Evolutionary conservation across 2,329 filamentous ascomycete genomes (phyloP), one percentile per base, ranked within the genome.

Genomic region (Verticillium tricorpus): DNA sequence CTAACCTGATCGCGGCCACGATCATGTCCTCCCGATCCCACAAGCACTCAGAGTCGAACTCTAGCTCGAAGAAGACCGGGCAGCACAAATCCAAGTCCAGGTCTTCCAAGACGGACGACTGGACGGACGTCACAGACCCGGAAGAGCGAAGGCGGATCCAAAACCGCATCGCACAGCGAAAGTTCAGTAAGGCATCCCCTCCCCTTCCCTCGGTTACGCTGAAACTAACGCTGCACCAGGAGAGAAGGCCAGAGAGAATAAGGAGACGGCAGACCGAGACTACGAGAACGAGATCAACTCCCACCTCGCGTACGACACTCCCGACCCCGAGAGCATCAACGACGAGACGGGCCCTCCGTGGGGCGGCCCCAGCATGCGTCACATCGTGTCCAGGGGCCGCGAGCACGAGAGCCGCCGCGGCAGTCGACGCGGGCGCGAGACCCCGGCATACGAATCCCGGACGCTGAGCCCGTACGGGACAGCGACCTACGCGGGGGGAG

Each of bases 111-210:
- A 77, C 77, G 2, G 82, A 89, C 65, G 85, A 91, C 75, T 93
- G 90, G 90, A 80, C 84, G 32, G 83, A 88, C 0, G 82, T 92
- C 54, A 84, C 83, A 7, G 89, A 92, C 67, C 88, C 88, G 0
- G 86, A 87, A 63, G 88, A 91, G 76, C 82, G 90, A 70, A 81
- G 90, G 65, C 87, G 89, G 63, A 89, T 92, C 58, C 90, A 93
- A 72, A 93, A 93, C 71, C 84, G 89, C 60, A 84, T 92, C 64
- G 89, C 89, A 2, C 90, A 92, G 69, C 82, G 89, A 67, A 91
- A 91, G 69, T 92, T 91, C 67, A 83, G 90, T 92, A 82, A 70
- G 88, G 12, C 32, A 19, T n/a, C 6, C 50, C 19, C 3, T 22
- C 12, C 31, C 45, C 15, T 22, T 25, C 5, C 19, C 35, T 39